Conservation (phyloP, 192 early-diverging fungal genomes). For the Coemansia reversa region DNA sequence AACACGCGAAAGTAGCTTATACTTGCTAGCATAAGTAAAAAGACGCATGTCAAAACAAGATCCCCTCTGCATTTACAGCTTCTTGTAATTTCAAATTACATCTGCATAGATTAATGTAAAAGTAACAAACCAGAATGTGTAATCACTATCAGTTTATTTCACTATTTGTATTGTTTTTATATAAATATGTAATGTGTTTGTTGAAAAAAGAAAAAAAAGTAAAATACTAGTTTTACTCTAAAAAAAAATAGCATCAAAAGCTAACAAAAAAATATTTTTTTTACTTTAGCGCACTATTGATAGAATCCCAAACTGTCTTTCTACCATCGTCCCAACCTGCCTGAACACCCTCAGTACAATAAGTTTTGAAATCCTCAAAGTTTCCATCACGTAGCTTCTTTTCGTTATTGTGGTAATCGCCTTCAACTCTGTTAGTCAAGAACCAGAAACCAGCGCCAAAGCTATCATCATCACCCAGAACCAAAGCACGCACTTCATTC, state of each 20-base stretch:
- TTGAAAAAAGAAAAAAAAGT: too few relatives aligned
- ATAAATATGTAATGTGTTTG: too few relatives aligned
- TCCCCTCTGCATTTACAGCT: too few relatives aligned
- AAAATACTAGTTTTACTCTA: too few relatives aligned
- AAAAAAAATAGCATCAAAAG: neutral
- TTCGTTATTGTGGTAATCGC: constrained; percentile 24
- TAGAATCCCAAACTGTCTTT: constrained; percentile 20
- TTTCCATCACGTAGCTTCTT: constrained; percentile 33
- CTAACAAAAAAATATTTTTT: neutral
- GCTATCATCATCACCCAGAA: constrained; percentile 47
- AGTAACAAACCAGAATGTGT: too few relatives aligned
- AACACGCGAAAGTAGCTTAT: too few relatives aligned
- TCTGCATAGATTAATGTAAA: too few relatives aligned
- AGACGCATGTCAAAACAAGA: too few relatives aligned
- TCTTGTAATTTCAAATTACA: too few relatives aligned
- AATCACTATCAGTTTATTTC: too few relatives aligned
- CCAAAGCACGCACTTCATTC: constrained; percentile 43
- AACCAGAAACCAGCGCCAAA: constrained; percentile 54
- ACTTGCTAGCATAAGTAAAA: too few relatives aligned
- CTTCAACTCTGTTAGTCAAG: constrained; percentile 16
- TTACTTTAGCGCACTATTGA: constrained; percentile 30
- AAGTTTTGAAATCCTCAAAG: constrained; percentile 40
- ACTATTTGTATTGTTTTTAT: too few relatives aligned
- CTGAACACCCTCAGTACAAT: constrained; percentile 31
- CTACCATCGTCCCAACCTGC: constrained; percentile 24